Percentiles rank a stretch among this genome's conserved stretches.
phyloP scores from a whole-genome alignment of 2,329 filamentous ascomycete genomes.

The Salinomyces thailandicus region DNA sequence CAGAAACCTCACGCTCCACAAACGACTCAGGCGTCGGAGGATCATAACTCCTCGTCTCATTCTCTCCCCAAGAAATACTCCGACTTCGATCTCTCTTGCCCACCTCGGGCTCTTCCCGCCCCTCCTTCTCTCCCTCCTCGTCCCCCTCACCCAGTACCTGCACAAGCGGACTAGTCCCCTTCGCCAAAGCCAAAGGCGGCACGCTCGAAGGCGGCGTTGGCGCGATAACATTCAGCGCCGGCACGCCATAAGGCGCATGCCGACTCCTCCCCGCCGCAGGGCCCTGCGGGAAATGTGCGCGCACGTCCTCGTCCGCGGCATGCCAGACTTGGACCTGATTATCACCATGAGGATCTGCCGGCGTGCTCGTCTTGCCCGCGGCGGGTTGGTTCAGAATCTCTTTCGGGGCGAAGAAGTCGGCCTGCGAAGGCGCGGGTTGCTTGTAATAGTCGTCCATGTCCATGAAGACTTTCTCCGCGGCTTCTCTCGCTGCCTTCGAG shows the following conservation, averaged over 20 bases:
- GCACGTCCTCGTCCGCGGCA: constrained; percentile 25
- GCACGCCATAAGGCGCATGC: constrained; percentile 31
- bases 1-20: constrained; percentile 20
- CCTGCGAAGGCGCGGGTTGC: constrained; percentile 28
- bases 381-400: constrained; percentile 33
- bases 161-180: constrained; percentile 25
- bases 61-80: constrained; percentile 39
- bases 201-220: constrained; percentile 42
- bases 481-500: constrained; percentile 20
- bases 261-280: constrained; percentile 7
- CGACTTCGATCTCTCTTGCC: constrained; percentile 15
- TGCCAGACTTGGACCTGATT: constrained; percentile 35
- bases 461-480: constrained; percentile 32
- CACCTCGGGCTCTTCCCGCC: constrained; percentile 5
- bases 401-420: constrained; percentile 38
- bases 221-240: constrained; percentile 46
- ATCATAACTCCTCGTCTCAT: constrained; percentile 38
- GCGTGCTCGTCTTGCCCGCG: constrained; percentile 26
- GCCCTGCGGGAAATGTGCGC: constrained; percentile 9
- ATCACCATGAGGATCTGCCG: constrained; percentile 33
- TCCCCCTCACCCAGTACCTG: constrained; percentile 9
- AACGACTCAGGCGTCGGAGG: constrained; percentile 35
- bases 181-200: constrained; percentile 25
- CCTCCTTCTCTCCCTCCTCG: no score
- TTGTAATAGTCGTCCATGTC: constrained; percentile 34